phyloP scores from a whole-genome alignment of 2,329 filamentous ascomycete genomes.

The Echinosphaeria canescens region DNA sequence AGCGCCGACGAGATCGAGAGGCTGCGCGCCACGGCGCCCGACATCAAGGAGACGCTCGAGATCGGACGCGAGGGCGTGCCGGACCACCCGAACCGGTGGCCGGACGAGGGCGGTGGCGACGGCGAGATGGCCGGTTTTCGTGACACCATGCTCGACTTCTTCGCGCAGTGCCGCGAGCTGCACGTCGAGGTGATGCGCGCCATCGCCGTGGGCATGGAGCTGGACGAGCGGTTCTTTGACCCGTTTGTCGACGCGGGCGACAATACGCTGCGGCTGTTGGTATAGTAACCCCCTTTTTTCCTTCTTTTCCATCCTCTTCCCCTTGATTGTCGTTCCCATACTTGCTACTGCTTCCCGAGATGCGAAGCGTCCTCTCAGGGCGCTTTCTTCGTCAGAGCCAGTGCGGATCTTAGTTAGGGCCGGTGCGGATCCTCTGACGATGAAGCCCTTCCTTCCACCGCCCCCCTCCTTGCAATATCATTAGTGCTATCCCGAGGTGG shows the following conservation, averaged over 20 bases:
- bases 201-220: conserved; percentile 60
- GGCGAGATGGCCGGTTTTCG: conserved; percentile 40
- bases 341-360: too few relatives aligned
- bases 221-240: conserved; percentile 58
- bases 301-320: too few relatives aligned
- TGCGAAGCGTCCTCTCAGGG: too few relatives aligned
- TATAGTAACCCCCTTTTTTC: too few relatives aligned
- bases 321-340: too few relatives aligned
- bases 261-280: conserved; percentile 50
- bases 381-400: too few relatives aligned
- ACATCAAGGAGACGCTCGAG: conserved; percentile 44
- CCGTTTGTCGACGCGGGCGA: conserved; percentile 45
- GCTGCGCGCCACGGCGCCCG: conserved; percentile 33
- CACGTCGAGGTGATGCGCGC: conserved; percentile 67
- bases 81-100: conserved; percentile 61
- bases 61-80: conserved; percentile 38
- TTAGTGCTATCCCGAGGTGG: conserved; percentile 58
- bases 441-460: too few relatives aligned
- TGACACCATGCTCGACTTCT: conserved; percentile 53
- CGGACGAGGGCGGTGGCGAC: conserved; percentile 12
- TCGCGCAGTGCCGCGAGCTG: conserved; percentile 48
- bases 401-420: too few relatives aligned
- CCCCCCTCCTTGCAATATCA: too few relatives aligned
- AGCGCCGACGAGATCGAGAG: conserved; percentile 33
- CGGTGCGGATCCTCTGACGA: too few relatives aligned